A percentile compares a stretch with the other conserved stretches of the same genome.
These are phyloP conservation scores for Candida maesae DNA, from an alignment of 805 yeast genomes.

Conservation along the genomic window DNA sequence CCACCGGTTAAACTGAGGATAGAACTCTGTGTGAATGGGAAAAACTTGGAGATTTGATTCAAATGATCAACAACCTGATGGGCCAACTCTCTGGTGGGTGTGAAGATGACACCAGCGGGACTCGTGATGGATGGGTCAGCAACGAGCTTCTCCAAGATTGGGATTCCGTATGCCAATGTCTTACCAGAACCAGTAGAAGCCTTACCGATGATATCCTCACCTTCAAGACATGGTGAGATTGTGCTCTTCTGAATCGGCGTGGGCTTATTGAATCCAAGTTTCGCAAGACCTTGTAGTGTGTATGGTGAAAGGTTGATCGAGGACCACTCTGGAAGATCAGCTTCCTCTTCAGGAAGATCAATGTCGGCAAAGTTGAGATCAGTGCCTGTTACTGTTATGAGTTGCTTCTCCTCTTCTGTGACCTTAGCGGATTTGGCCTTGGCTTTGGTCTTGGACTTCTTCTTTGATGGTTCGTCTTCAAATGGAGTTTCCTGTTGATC, in stretches of 20 bases:
- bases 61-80: slow-evolving; percentile 88
- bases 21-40: slow-evolving; percentile 50
- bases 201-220: slow-evolving; percentile 86
- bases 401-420: slow-evolving; percentile 17
- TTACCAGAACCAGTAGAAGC: slow-evolving; percentile 99
- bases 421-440: slow-evolving; percentile 15
- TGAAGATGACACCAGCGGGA: slow-evolving; percentile 77
- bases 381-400: slow-evolving; percentile 21
- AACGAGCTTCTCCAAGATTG: slow-evolving; percentile 70
- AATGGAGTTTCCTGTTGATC: background rate
- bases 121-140: slow-evolving; percentile 28
- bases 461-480: slow-evolving; percentile 22
- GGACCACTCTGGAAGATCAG: slow-evolving; percentile 61
- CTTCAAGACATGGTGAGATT: slow-evolving; percentile 70
- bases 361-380: slow-evolving; percentile 30
- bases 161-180: slow-evolving; percentile 92
- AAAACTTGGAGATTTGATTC: slow-evolving; percentile 46
- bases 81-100: slow-evolving; percentile 96
- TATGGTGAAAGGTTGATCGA: slow-evolving; percentile 45
- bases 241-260: slow-evolving; percentile 79
- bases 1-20: slow-evolving; percentile 91
- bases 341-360: slow-evolving; percentile 33
- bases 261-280: slow-evolving; percentile 60
- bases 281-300: slow-evolving; percentile 57
- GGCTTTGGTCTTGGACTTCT: slow-evolving; percentile 15